Evolutionary conservation across 805 yeast species (phyloP), one percentile per base, ranked within the genome.

Genomic region (Yamadazyma sp.): DNA sequence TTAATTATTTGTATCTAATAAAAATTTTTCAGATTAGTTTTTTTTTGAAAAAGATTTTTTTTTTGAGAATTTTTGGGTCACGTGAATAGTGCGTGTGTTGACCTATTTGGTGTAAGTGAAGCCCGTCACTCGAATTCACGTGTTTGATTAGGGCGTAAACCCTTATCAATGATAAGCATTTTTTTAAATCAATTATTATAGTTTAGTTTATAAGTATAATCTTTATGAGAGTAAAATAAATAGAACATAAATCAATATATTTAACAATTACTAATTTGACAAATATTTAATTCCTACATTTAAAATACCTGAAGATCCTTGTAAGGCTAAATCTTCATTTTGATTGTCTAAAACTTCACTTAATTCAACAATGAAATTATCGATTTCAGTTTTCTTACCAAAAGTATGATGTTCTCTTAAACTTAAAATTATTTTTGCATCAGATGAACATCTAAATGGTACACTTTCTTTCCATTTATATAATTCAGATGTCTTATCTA

Each of bases 341-440:
- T 60, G 55, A 21, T 58, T 64, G 43, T 75, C 76, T 29, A 65
- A 47, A n/a, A 62, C 70, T 12, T 80, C 80, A 26, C 60, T 50
- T 43, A 85, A 60, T 9, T 62, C 58, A 20, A 86, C 48, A 24
- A 75, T 65, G 7, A 78, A 78, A 30, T 68, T 68, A 9, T 83
- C 95, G 26, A 87, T 36, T 38, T 76, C 84, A 18, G 66, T 63
- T 46, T 76, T 81, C 51, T 82, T 80, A 24, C 95, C 88, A 47
- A 89, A 72, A 2, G 78, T 73, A 54, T 85, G 93, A 50, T 76
- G 83, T 22, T 80, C 77, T 27, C 76, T 67, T 18, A 86, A 75
- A 26, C 70, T 68, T 50, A 91, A 75, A 3, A 76, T 62, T 27
- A 89, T 50, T 36, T 65, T 70, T 3, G 81, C 80, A 8, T 75